Evolutionary conservation across 2,329 filamentous ascomycete genomes (phyloP), one percentile per base, ranked within the genome.

Genomic region (Ophiognomonia clavigignenti-juglandacearum): DNA sequence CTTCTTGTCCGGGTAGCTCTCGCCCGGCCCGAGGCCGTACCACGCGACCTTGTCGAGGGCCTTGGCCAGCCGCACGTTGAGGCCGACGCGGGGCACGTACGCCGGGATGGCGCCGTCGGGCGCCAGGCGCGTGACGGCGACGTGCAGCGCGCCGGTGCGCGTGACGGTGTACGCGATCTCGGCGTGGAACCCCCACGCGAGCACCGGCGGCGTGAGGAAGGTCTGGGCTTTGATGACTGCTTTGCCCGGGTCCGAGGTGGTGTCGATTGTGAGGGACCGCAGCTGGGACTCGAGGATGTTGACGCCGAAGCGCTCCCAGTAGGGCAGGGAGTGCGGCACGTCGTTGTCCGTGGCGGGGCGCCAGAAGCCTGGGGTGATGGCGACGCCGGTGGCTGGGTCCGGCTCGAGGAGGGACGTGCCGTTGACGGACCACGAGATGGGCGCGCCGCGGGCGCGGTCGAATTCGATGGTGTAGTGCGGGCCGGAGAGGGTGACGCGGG

Each of bases 311-410:
- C 71, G 66, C 37, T 71, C 64, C 82, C 82, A 86, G 54, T 83
- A 78, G 5, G 70, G 72, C 4, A 75, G 69, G 10, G 78, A 75
- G 14, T 63, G 57, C 0, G 75, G 71, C 0, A 68, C 65, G 56
- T 86, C 83, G 55, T 86, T 86, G 61, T 86, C 79, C 0, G 82
- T 86, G 13, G 75, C 73, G 0, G 82, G 77, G 4, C 82, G 78
- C 73, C 80, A 85, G 63, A 86, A 78, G 6, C 70, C 67, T 1
- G 77, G 70, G 8, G 61, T 56, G 14, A 73, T 60, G 19, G 67
- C 70, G 4, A 63, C 61, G 7, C 61, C 55, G 3, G 63, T 64
- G 29, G 52, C 58, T 1, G 70, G 63, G 39, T 68, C 61, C 1
- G 56, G 41, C 7, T 56, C 62, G 10, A 75, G 59, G 0, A 76